Percentiles rank a stretch among this genome's conserved stretches.
phyloP scores from a whole-genome alignment of 2,329 filamentous ascomycete genomes.

The Penicillium sp. region DNA sequence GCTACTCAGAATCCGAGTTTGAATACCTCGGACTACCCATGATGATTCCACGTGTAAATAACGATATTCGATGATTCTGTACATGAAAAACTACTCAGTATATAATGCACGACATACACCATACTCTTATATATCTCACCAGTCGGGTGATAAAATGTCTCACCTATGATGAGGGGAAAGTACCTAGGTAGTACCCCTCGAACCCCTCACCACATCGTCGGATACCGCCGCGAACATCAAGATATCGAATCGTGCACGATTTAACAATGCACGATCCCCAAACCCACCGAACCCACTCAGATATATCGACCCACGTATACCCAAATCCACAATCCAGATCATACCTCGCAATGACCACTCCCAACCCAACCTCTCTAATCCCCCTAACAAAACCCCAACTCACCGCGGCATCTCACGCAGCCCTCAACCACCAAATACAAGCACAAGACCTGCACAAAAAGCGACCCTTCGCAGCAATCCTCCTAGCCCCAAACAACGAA shows the following conservation, averaged over 20 bases:
- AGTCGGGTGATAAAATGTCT: neutral
- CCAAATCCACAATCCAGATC: neutral
- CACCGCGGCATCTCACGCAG: conserved; percentile 38
- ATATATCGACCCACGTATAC: neutral
- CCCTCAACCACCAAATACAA: conserved; percentile 45
- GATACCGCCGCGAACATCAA: conserved; percentile 14
- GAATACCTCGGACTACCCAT: conserved; percentile 3
- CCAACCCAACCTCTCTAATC: neutral
- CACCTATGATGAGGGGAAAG: conserved; percentile 5
- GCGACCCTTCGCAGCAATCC: conserved; percentile 50
- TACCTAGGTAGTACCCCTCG: neutral
- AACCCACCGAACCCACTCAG: neutral
- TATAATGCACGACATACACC: conserved; percentile 3
- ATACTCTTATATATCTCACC: neutral
- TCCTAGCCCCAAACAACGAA: conserved; percentile 51
- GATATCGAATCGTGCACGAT: neutral
- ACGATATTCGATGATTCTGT: neutral
- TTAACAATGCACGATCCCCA: neutral
- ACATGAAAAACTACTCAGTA: conserved; percentile 3
- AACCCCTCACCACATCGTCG: conserved; percentile 10
- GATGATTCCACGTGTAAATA: conserved; percentile 13
- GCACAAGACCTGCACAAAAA: conserved; percentile 46
- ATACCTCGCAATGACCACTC: neutral
- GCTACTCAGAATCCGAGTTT: conserved; percentile 2
- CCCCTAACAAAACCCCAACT: conserved; percentile 42